Evolutionary conservation across 2,329 filamentous ascomycete genomes (phyloP).

Genomic region (Cyphellophora attinorum): DNA sequence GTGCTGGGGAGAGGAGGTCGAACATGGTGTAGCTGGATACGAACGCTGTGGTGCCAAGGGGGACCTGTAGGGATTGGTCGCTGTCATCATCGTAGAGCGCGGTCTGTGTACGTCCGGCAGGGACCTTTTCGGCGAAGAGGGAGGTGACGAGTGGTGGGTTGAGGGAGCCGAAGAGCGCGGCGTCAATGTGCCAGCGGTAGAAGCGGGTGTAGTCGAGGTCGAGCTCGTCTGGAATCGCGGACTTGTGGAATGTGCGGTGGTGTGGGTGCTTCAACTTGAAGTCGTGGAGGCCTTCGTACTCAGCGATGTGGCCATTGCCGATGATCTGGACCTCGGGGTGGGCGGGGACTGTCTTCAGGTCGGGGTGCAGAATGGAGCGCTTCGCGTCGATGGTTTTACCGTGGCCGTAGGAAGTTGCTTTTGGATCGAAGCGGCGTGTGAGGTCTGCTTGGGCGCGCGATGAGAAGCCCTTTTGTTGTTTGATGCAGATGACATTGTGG

Average conservation of each 20-base stretch:
- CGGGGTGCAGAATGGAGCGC: slow-evolving; percentile 61
- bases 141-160: slow-evolving; percentile 66
- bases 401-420: slow-evolving; percentile 58
- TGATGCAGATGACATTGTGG: slow-evolving; percentile 62
- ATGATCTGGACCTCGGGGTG: slow-evolving; percentile 76
- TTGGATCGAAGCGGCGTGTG: slow-evolving; percentile 64
- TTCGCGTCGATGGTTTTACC: slow-evolving; percentile 63
- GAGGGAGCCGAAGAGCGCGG: slow-evolving; percentile 43
- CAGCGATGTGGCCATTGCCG: slow-evolving; percentile 60
- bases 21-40: slow-evolving; percentile 64
- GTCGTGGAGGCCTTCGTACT: slow-evolving; percentile 62
- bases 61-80: slow-evolving; percentile 55
- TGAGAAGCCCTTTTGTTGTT: slow-evolving; percentile 53
- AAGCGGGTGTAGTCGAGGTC: slow-evolving; percentile 43
- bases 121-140: slow-evolving; percentile 64
- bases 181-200: slow-evolving; percentile 42
- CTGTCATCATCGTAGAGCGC: slow-evolving; percentile 66
- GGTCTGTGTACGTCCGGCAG: slow-evolving; percentile 54
- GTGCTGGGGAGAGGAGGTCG: slow-evolving; percentile 52
- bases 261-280: slow-evolving; percentile 65
- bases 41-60: slow-evolving; percentile 69
- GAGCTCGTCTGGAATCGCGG: slow-evolving; percentile 51
- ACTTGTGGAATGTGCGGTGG: slow-evolving; percentile 66
- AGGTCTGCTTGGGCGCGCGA: slow-evolving; percentile 65
- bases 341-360: slow-evolving; percentile 70